phyloP scores from a whole-genome alignment of 495 filamentous ascomycete genomes.

The Penicillium cataractarum region DNA sequence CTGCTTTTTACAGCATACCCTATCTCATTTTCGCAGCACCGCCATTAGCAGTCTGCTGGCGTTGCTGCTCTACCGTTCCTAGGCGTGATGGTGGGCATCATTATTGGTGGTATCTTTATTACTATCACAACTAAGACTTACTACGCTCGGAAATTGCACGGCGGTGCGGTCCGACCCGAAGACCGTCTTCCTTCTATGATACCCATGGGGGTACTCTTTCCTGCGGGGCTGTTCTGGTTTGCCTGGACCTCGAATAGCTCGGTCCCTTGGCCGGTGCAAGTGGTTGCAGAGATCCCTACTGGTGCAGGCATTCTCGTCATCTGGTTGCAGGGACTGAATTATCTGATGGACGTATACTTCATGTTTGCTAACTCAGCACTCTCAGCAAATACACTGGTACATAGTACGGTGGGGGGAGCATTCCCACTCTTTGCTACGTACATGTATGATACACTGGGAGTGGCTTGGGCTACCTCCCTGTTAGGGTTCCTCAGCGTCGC shows the following conservation, averaged over 20 bases:
- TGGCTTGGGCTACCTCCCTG: constrained; percentile 58
- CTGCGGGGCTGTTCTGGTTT: constrained; percentile 12
- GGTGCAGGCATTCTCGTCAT: not conserved
- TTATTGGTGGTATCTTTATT: not conserved
- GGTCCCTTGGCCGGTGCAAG: not conserved
- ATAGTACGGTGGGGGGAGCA: not conserved
- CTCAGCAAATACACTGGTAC: constrained; percentile 1
- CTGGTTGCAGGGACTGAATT: constrained; percentile 11
- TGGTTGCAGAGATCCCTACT: not conserved
- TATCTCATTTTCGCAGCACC: not conserved
- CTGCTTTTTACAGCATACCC: not conserved
- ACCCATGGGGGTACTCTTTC: constrained; percentile 4
- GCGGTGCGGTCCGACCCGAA: constrained; percentile 4
- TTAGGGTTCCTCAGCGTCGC: constrained; percentile 42
- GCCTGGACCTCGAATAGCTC: constrained; percentile 3
- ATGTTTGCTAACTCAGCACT: constrained; percentile 13
- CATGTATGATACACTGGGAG: constrained; percentile 44
- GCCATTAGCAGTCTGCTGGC: not conserved
- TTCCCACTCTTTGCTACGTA: not conserved
- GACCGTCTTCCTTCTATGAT: constrained; percentile 8
- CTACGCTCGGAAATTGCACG: not conserved
- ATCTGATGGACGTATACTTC: constrained; percentile 13
- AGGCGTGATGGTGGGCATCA: not conserved
- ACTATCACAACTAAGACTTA: not conserved
- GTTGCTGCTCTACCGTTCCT: not conserved